Evolutionary conservation across 2,329 filamentous ascomycete species (phyloP).

Genomic region (Leptographium wingfieldii): DNA sequence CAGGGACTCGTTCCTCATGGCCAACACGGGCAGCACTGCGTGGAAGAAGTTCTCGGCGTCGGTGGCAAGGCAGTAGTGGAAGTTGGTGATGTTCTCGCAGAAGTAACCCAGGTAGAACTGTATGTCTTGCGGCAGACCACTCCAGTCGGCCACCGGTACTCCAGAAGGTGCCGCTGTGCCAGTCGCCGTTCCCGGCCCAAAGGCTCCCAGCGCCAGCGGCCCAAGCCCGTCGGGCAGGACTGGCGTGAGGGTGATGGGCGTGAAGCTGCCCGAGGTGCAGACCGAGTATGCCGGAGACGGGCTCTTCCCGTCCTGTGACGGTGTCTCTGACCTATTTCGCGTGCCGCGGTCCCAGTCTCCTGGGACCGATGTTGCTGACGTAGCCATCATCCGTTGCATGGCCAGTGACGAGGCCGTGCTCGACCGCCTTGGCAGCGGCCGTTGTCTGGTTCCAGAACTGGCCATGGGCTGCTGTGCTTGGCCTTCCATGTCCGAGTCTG

Average conservation of each 20-base stretch:
- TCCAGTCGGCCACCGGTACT: conserved; percentile 30
- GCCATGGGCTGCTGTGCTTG: not conserved
- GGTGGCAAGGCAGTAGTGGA: conserved; percentile 69
- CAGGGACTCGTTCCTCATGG: conserved; percentile 62
- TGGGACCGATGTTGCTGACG: conserved; percentile 11
- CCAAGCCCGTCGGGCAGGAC: conserved; percentile 5
- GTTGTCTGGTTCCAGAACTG: conserved; percentile 7
- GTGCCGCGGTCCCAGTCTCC: not conserved
- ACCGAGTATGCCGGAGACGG: conserved; percentile 41
- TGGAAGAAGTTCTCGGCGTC: conserved; percentile 64
- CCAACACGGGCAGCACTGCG: conserved; percentile 56
- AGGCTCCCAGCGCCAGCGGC: conserved; percentile 6
- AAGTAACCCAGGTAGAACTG: conserved; percentile 72
- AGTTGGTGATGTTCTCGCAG: conserved; percentile 60
- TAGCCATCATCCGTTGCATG: conserved; percentile 17
- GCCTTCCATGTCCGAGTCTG: not conserved
- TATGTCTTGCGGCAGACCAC: conserved; percentile 53
- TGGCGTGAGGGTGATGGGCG: conserved; percentile 14
- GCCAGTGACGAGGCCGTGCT: conserved; percentile 27
- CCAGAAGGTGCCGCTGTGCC: conserved; percentile 7
- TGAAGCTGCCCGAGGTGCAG: conserved; percentile 25
- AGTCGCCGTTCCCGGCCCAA: not conserved
- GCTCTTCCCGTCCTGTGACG: conserved; percentile 38
- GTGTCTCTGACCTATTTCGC: conserved; percentile 39
- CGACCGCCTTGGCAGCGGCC: conserved; percentile 20